Percentiles rank a stretch among this genome's conserved stretches.
Evolutionary conservation across 768 basidiomycete genomes (phyloP).

Genomic region (Cantharellus cinnabarinus): DNA sequence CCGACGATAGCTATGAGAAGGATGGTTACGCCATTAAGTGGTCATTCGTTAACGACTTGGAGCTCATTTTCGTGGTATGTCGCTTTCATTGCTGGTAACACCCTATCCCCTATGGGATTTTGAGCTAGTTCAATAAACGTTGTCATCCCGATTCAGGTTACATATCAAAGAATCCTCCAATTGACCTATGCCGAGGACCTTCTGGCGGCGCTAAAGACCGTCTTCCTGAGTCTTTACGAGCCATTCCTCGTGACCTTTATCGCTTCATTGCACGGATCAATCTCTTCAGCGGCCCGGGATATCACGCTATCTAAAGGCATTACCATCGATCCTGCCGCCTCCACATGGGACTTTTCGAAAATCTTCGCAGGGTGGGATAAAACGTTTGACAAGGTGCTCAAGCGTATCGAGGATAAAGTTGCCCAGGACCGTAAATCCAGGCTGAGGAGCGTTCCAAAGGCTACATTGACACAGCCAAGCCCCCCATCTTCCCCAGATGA

Average conservation of each 20-base stretch:
- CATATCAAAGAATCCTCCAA: conserved; percentile 90
- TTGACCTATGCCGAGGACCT: conserved; percentile 87
- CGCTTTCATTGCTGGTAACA: neutral
- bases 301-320: conserved; percentile 6
- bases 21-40: conserved; percentile 89
- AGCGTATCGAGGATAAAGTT: conserved; percentile 54
- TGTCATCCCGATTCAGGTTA: conserved; percentile 34
- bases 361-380: conserved; percentile 66
- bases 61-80: conserved; percentile 86
- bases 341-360: conserved; percentile 45
- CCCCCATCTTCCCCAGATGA: conserved; percentile 30
- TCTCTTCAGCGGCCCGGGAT: conserved; percentile 6
- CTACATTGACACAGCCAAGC: neutral
- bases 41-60: conserved; percentile 88
- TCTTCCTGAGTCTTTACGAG: conserved; percentile 75
- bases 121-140: neutral
- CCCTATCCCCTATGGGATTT: neutral
- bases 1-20: conserved; percentile 74
- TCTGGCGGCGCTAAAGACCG: conserved; percentile 51
- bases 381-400: conserved; percentile 56
- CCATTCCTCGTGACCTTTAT: conserved; percentile 71
- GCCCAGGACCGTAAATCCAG: conserved; percentile 60
- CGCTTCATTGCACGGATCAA: conserved; percentile 43
- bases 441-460: conserved; percentile 15
- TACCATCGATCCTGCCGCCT: conserved; percentile 9